Evolutionary conservation across 208 protist species (phyloP).

Genomic region (Crithidia fasciculata): DNA sequence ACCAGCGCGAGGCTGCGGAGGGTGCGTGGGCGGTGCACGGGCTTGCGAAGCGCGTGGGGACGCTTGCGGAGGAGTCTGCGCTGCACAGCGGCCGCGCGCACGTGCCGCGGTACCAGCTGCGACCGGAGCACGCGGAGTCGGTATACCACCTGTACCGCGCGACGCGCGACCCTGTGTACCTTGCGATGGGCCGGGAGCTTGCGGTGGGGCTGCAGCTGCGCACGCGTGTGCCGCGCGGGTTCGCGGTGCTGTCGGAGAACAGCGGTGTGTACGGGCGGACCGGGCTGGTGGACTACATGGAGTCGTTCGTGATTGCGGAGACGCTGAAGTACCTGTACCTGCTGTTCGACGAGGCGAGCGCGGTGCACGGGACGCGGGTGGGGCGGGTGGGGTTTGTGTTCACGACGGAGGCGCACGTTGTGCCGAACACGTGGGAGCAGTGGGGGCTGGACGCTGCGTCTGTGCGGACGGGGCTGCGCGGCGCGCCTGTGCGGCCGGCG

Average conservation of each 20-base stretch:
- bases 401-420: conserved; percentile 59
- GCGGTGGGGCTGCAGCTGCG: conserved; percentile 59
- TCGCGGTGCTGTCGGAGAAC: conserved; percentile 42
- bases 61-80: conserved; percentile 69
- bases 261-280: not conserved
- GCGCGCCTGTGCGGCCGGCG: not conserved
- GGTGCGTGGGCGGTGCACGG: conserved; percentile 55
- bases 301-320: conserved; percentile 94
- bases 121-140: conserved; percentile 90
- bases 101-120: conserved; percentile 60
- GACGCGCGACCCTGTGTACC: conserved; percentile 66
- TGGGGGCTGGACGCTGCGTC: conserved; percentile 15
- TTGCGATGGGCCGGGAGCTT: conserved; percentile 69
- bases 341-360: conserved; percentile 83
- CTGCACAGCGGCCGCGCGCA: not conserved
- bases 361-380: conserved; percentile 22
- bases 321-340: conserved; percentile 97
- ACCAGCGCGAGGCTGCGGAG: conserved; percentile 53
- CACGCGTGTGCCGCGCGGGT: conserved; percentile 60
- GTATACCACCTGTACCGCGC: conserved; percentile 35
- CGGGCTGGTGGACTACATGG: conserved; percentile 77
- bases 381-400: conserved; percentile 49
- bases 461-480: not conserved
- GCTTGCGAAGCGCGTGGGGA: conserved; percentile 74
- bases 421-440: conserved; percentile 52